phyloP scores from a whole-genome alignment of 108 stramenopile genomes.

The Cyclotella cryptica region DNA sequence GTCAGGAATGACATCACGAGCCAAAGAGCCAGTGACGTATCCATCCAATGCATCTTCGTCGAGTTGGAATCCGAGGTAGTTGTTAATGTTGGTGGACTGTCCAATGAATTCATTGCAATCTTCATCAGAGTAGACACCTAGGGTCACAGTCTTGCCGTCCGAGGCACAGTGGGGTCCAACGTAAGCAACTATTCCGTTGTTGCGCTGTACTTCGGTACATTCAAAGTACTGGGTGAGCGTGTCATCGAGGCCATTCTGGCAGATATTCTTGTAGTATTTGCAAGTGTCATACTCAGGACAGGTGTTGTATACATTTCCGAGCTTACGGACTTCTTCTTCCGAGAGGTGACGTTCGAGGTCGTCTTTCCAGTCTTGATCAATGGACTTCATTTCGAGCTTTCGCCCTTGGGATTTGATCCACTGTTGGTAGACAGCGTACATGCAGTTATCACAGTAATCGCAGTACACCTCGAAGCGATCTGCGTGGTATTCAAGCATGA shows the following conservation, averaged over 20 bases:
- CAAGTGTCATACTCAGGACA: conserved; percentile 49
- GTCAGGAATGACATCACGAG: conserved; percentile 12
- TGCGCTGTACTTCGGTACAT: conserved; percentile 51
- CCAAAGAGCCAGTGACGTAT: conserved; percentile 49
- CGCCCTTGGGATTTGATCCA: conserved; percentile 32
- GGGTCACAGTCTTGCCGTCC: conserved; percentile 69
- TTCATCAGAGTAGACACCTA: conserved; percentile 82
- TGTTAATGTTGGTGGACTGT: conserved; percentile 33
- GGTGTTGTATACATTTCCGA: conserved; percentile 32
- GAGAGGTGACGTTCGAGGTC: conserved; percentile 32
- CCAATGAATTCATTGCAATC: conserved; percentile 75
- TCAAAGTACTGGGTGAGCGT: conserved; percentile 40
- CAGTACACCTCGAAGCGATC: conserved; percentile 73
- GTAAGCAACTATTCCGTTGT: conserved; percentile 60
- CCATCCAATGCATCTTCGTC: conserved; percentile 31
- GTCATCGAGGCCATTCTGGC: conserved; percentile 17
- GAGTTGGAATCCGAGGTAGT: conserved; percentile 33
- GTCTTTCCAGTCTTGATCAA: conserved; percentile 31
- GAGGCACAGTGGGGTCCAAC: conserved; percentile 73
- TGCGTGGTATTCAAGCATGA: conserved; percentile 72
- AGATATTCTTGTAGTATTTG: conserved; percentile 24
- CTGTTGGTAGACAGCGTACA: conserved; percentile 45
- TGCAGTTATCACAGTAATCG: conserved; percentile 53
- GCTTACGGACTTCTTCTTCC: conserved; percentile 2
- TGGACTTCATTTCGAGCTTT: conserved; percentile 44